Evolutionary conservation across 2,329 filamentous ascomycete species (phyloP), one percentile per base, ranked within the genome.

Genomic region (Colletotrichum sp.): DNA sequence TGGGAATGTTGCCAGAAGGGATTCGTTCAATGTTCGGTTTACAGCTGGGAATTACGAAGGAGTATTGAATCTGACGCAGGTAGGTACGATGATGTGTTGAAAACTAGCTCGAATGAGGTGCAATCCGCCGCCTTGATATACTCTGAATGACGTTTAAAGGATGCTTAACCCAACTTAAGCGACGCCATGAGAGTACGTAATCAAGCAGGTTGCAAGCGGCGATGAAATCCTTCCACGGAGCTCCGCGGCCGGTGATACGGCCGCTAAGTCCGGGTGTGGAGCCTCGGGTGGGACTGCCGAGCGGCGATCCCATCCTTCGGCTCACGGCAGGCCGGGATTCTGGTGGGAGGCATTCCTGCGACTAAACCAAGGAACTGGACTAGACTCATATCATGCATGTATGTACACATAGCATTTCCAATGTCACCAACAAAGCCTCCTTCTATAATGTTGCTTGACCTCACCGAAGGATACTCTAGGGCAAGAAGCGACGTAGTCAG

Each of bases 1-100:
- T 21, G 0, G 43, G 0, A 18, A 26, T 24, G 5, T 13, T 21
- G 30, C 10, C 21, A n/a, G 10, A 18, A 0, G 15, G 0, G 1
- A 12, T 16, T 43, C 2, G 2, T 56, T 26, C 15, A 9, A 18
- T 56, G 0, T 32, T 0, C 18, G 10, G 1, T 38, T 24, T 32
- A 4, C 36, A 34, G 5, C 26, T 13, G 38, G 16, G 12, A 28
- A 30, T 1, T 48, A 1, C 8, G 10, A 52, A 32, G 0, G 0
- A 21, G 43, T 13, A 48, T 48, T 21, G 3, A 4, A 48, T 21
- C 10, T 0, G n/a, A 48, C 38, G 15, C 2, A n/a, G 38, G 10
- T 2, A 24, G 24, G 24, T 24, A 24, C 24, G 2, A 30, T 8
- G 10, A 34, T 30, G 58, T 32, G 10, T 61, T 13, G 2, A 21